phyloP scores from a whole-genome alignment of 2,329 filamentous ascomycete species.

The Aspergillus sp. region DNA sequence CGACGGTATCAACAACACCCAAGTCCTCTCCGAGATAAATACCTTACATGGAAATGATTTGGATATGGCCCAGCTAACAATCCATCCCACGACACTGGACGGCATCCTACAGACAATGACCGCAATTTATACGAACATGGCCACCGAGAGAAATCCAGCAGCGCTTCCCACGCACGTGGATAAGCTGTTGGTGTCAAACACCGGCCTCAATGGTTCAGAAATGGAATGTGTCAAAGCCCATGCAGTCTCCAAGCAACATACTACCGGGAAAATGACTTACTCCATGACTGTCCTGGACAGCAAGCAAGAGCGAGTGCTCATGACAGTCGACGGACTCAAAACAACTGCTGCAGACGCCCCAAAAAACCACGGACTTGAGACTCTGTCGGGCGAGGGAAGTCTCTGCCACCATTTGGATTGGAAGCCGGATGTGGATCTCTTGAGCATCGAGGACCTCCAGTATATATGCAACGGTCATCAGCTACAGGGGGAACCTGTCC shows the following conservation, averaged over 20 bases:
- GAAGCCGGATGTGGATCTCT: slow-evolving; percentile 3
- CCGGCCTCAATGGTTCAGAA: neutral
- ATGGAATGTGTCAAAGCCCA: neutral
- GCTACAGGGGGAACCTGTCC: neutral
- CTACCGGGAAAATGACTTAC: too few species aligned
- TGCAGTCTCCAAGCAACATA: neutral
- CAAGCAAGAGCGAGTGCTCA: neutral
- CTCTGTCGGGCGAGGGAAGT: neutral
- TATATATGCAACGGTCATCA: neutral
- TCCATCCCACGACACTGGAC: too few species aligned
- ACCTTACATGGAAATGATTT: too few species aligned
- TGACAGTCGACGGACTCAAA: neutral
- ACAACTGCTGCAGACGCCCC: neutral
- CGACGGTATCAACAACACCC: too few species aligned
- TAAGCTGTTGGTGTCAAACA: neutral
- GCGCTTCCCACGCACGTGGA: neutral
- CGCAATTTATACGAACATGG: neutral
- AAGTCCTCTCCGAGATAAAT: too few species aligned
- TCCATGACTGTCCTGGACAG: too few species aligned
- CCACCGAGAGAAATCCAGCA: neutral
- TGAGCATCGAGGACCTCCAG: neutral
- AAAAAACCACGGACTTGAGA: neutral
- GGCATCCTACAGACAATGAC: neutral
- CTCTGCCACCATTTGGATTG: slow-evolving; percentile 3
- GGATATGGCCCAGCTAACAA: too few species aligned